Conservation (phyloP, 257 asterid species). For the Solanum chilense region DNA sequence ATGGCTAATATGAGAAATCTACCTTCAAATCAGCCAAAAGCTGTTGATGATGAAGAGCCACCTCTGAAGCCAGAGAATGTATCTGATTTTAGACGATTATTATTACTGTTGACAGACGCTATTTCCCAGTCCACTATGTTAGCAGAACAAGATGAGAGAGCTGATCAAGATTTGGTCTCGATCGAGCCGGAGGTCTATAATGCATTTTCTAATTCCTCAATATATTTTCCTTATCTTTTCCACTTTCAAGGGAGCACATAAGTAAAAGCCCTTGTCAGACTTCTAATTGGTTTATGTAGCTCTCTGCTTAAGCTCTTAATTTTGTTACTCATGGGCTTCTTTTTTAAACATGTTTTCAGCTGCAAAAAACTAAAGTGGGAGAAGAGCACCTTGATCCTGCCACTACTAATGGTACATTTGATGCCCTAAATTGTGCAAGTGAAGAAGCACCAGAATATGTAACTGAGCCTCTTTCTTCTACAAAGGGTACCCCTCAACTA, state of each 20-base stretch:
- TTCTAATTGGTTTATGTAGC: neutral
- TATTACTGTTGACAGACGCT: slow-evolving; percentile 41
- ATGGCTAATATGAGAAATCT: slow-evolving; percentile 76
- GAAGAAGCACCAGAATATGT: slow-evolving; percentile 25
- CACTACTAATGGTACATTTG: slow-evolving; percentile 26
- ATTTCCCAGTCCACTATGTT: slow-evolving; percentile 36
- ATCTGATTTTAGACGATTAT: slow-evolving; percentile 53
- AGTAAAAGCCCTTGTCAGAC: neutral
- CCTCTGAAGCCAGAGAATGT: slow-evolving; percentile 21
- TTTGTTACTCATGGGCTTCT: neutral
- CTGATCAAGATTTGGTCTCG: slow-evolving; percentile 25
- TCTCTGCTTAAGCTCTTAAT: neutral
- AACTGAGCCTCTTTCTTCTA: slow-evolving; percentile 26
- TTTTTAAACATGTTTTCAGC: neutral
- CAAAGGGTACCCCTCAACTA: slow-evolving; percentile 29
- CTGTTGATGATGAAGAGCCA: slow-evolving; percentile 48
- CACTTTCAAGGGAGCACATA: neutral
- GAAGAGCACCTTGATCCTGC: slow-evolving; percentile 28
- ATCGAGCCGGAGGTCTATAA: slow-evolving; percentile 45
- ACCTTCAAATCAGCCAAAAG: slow-evolving; percentile 42
- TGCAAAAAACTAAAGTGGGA: slow-evolving; percentile 41
- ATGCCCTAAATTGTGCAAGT: slow-evolving; percentile 25
- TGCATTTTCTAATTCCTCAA: slow-evolving; percentile 2
- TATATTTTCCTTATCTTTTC: neutral
- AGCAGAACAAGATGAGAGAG: slow-evolving; percentile 21